Conservation (phyloP, 345 rosid species). For the Acer yangbiense region DNA sequence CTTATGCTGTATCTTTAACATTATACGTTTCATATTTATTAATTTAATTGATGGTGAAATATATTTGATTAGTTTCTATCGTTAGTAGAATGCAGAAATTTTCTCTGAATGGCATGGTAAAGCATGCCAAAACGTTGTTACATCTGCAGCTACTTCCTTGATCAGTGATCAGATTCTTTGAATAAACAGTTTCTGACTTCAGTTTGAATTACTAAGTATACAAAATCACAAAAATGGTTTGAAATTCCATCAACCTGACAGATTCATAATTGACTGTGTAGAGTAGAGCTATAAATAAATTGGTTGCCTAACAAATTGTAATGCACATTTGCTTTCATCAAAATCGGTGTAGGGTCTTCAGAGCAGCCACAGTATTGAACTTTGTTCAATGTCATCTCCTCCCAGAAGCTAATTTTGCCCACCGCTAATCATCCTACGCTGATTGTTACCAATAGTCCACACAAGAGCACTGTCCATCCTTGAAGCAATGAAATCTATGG, state of each 20-base stretch:
- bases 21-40: conserved; percentile 21
- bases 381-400: too few species aligned
- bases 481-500: conserved; percentile 75
- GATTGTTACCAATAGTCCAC: conserved; percentile 74
- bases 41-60: conserved; percentile 22
- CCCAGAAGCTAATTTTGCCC: too few species aligned
- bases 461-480: conserved; percentile 74
- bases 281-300: background rate
- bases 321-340: background rate
- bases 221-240: background rate
- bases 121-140: background rate
- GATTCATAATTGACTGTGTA: background rate
- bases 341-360: background rate
- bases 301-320: background rate
- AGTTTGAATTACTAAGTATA: background rate
- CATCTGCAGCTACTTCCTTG: background rate
- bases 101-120: background rate
- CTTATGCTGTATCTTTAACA: conserved; percentile 18
- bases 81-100: too few species aligned
- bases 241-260: background rate
- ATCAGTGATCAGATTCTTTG: background rate
- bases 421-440: too few species aligned
- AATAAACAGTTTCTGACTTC: background rate
- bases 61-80: conserved; percentile 5
- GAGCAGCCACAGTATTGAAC: conserved; percentile 21